Percentiles rank a stretch among this genome's conserved stretches.
Conservation (phyloP, 495 filamentous ascomycete species). For the Cercophora scortea region DNA sequence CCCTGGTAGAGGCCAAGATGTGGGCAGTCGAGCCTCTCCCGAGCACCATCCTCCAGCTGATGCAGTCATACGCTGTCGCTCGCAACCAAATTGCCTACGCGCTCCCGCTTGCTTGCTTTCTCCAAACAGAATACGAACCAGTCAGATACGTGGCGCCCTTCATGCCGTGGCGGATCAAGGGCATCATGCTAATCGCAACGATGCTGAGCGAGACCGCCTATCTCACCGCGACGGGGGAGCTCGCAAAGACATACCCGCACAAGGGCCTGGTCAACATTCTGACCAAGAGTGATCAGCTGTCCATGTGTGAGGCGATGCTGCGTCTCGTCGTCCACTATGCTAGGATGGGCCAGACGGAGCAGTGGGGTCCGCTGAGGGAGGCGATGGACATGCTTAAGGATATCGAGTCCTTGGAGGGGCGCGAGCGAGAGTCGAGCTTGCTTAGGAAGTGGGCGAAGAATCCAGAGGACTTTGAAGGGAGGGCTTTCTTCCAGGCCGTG, state of each 20-base stretch:
- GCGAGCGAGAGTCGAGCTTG: constrained; percentile 25
- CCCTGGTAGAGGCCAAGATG: constrained; percentile 24
- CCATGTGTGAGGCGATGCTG: constrained; percentile 33
- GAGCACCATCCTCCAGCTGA: constrained; percentile 17
- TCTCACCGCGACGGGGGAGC: constrained; percentile 10
- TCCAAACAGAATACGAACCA: constrained; percentile 27
- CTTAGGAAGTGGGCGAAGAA: constrained; percentile 29
- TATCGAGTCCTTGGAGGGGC: constrained; percentile 26
- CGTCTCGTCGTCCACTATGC: constrained; percentile 24
- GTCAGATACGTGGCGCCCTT: constrained; percentile 31
- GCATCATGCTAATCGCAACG: constrained; percentile 29
- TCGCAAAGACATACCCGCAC: constrained; percentile 9
- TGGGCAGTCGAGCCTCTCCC: constrained; percentile 36
- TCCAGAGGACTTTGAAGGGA: constrained; percentile 20
- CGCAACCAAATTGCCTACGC: constrained; percentile 19
- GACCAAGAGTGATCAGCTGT: constrained; percentile 27
- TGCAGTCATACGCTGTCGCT: not conserved
- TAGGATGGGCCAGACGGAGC: constrained; percentile 19
- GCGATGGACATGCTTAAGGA: constrained; percentile 31
- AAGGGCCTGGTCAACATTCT: constrained; percentile 20
- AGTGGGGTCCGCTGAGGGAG: constrained; percentile 26
- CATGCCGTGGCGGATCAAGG: constrained; percentile 25
- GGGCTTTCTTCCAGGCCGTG: constrained; percentile 26
- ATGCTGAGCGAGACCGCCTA: constrained; percentile 24
- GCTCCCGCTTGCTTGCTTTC: constrained; percentile 30